Conservation (phyloP, 371 early-diverging fungal species). For the Lichtheimia ornata region DNA sequence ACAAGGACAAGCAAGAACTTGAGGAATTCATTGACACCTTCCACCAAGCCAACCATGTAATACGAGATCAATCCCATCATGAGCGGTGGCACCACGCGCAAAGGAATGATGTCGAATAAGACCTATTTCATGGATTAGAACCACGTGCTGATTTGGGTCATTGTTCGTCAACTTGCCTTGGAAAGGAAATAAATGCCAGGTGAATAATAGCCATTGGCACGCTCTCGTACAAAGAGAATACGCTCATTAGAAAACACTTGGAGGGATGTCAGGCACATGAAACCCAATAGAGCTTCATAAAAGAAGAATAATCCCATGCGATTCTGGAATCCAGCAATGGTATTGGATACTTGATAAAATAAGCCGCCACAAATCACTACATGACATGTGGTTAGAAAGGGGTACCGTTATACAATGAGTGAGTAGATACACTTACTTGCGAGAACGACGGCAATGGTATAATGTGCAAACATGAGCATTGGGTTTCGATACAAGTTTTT, state of each 20-base stretch:
- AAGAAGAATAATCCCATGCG: conserved; percentile 87
- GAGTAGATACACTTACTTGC: conserved; percentile 50
- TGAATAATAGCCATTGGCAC: conserved; percentile 85
- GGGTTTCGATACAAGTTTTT: conserved; percentile 89
- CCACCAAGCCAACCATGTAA: conserved; percentile 84
- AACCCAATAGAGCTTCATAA: conserved; percentile 79
- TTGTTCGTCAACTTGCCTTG: conserved; percentile 41
- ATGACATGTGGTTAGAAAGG: neutral
- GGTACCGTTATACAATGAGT: neutral
- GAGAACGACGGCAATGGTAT: conserved; percentile 71
- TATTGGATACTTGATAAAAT: conserved; percentile 79
- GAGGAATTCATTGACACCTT: conserved; percentile 66
- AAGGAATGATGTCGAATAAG: conserved; percentile 81
- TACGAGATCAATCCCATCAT: conserved; percentile 86
- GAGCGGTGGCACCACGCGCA: conserved; percentile 87
- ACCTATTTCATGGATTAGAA: conserved; percentile 27
- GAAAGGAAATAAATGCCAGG: conserved; percentile 76
- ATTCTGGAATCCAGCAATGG: conserved; percentile 87
- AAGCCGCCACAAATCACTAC: conserved; percentile 76
- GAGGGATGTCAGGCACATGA: conserved; percentile 76
- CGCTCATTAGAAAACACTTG: conserved; percentile 75
- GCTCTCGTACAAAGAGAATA: conserved; percentile 79
- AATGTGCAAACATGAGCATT: conserved; percentile 82
- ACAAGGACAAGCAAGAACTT: conserved; percentile 87
- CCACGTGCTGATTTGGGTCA: no score